Percentiles rank a stretch among this genome's conserved stretches.
phyloP scores from a whole-genome alignment of 2,329 filamentous ascomycete species.

The Phialophora macrospora region DNA sequence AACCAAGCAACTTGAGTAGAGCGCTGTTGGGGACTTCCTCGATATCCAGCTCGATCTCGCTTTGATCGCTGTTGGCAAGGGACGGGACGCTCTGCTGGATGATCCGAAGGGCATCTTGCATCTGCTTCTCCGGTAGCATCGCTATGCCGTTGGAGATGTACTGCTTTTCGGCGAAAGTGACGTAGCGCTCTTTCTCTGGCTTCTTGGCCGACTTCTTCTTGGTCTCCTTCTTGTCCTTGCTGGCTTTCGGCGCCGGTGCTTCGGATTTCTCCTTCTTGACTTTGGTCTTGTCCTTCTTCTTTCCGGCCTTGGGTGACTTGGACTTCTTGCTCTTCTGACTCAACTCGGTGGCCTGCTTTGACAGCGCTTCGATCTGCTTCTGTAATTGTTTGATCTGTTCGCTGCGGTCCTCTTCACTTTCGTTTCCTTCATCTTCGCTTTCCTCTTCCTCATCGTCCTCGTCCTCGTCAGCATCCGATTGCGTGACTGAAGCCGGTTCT shows the following conservation, averaged over 20 bases:
- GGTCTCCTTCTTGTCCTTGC: constrained; percentile 53
- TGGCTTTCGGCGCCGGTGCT: constrained; percentile 35
- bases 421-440: constrained; percentile 68
- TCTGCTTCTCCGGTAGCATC: constrained; percentile 75
- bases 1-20: constrained; percentile 52
- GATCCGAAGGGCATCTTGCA: constrained; percentile 81
- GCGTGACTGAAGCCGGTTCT: constrained; percentile 67
- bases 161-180: constrained; percentile 82
- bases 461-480: constrained; percentile 68
- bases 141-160: constrained; percentile 86
- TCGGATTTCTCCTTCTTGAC: constrained; percentile 54
- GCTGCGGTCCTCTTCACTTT: constrained; percentile 61
- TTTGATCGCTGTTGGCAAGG: constrained; percentile 62
- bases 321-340: constrained; percentile 63
- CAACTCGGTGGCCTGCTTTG: constrained; percentile 65
- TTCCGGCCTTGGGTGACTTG: constrained; percentile 57
- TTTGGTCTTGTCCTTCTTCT: constrained; percentile 47
- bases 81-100: constrained; percentile 83
- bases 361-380: constrained; percentile 74
- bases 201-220: constrained; percentile 52
- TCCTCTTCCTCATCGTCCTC: constrained; percentile 75
- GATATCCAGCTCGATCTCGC: constrained; percentile 56
- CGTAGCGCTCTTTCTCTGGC: constrained; percentile 64
- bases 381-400: constrained; percentile 69
- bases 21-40: constrained; percentile 56